phyloP scores from a whole-genome alignment of 495 filamentous ascomycete species.

The Hyaloscypha variabilis region DNA sequence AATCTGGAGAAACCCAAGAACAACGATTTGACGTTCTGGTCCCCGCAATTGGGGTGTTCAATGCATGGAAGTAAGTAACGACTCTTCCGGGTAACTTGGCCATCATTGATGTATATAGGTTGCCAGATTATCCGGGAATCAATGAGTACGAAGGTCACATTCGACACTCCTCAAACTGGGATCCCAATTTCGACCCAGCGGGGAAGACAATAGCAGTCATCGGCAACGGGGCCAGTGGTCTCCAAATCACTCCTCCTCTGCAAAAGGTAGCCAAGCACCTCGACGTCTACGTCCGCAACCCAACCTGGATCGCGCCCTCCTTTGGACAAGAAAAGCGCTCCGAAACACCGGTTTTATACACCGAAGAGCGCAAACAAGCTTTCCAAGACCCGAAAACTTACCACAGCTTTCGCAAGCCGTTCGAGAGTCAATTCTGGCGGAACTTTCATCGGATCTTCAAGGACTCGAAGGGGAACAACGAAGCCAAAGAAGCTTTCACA shows the following conservation, averaged over 20 bases:
- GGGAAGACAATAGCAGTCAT: conserved; percentile 61
- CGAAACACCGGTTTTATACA: conserved; percentile 43
- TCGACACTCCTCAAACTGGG: conserved; percentile 58
- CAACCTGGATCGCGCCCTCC: conserved; percentile 58
- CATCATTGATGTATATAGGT: conserved; percentile 54
- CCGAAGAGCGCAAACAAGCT: conserved; percentile 41
- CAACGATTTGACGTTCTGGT: conserved; percentile 8
- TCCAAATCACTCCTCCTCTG: conserved; percentile 58
- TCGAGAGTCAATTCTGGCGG: conserved; percentile 49
- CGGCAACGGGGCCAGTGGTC: conserved; percentile 59
- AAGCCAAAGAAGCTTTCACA: conserved; percentile 52
- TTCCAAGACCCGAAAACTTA: conserved; percentile 50
- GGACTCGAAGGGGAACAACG: conserved; percentile 52
- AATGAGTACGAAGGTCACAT: conserved; percentile 49
- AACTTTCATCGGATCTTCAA: conserved; percentile 40
- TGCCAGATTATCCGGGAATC: conserved; percentile 54
- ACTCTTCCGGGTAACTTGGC: conserved; percentile 61
- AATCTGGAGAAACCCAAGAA: background rate
- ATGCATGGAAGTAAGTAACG: conserved; percentile 51
- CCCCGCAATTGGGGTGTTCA: conserved; percentile 34
- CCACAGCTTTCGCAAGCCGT: conserved; percentile 48
- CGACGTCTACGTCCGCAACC: conserved; percentile 58
- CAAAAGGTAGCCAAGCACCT: conserved; percentile 53
- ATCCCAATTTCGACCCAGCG: conserved; percentile 46
- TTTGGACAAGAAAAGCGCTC: conserved; percentile 32